Base-by-base conservation (phyloP, 331 rosid species). In the Quercus lobata region DNA sequence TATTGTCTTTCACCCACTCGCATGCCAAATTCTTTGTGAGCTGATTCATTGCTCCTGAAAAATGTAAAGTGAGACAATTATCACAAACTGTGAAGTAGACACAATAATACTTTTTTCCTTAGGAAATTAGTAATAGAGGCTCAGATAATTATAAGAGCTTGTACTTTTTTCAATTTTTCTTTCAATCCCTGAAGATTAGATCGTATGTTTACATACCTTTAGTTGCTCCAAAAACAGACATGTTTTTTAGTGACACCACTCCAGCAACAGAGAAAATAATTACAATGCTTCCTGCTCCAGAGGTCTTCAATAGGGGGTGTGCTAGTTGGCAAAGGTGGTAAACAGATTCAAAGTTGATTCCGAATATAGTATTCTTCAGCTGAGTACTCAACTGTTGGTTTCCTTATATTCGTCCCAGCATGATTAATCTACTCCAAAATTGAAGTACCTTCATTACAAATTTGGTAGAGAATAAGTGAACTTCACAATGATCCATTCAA, bases 1-100 rank as follows among this genome's bases (percentile, higher is more conserved):
- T 83, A 81, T 83, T 81, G 79, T 86, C 87, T 66, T 71, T 65
- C 3, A 87, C 85, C 86, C 87, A 83, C 77, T 86, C 87, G 72
- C 90, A 81, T 21, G 90, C 87, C 66, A 86, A 68, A 81, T 63
- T 71, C 37, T 81, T 80, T 2, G 87, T 57, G 8, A 83, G 77
- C 70, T 86, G 84, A 69, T 83, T 81, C 25, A 83, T 81, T 58
- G 90, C 85, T 65, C 85, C 87, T 86, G 81, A 63, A 78, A 73
- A 32, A 29, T 17, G 80, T 63, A 74, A 16, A 75, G 80, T 25
- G 6, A 15, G 32, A 24, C 21, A 70, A 24, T 55, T 17, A 56
- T 30, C 41, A 55, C 49, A 37, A 65, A 74, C 35, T 41, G 55
- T 65, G 30, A 56, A 15, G 57, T 8, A 41, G 12, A 41, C 46